Evolutionary conservation across 2,329 filamentous ascomycete species (phyloP).

Genomic region (Fusarium sp.): DNA sequence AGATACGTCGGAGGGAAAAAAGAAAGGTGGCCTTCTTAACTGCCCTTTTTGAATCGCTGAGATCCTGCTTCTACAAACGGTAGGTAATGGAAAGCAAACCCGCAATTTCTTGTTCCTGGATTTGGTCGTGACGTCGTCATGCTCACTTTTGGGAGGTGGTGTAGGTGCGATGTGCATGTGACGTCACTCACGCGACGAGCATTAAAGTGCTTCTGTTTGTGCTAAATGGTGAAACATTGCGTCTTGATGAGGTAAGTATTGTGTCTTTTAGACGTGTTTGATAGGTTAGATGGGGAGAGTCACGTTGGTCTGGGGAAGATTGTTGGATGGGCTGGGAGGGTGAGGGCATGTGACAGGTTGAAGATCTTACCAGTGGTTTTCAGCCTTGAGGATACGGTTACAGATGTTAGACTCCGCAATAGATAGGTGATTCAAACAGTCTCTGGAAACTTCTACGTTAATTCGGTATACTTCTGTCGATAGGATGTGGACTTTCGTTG

Average conservation of each 20-base stretch:
- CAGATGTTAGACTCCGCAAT: too few species aligned
- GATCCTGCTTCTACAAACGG: background rate
- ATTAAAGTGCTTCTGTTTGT: background rate
- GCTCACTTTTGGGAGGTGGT: conserved; percentile 28
- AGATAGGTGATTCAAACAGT: too few species aligned
- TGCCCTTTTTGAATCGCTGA: conserved; percentile 6
- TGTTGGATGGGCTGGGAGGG: background rate
- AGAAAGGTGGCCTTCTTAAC: background rate
- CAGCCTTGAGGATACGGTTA: background rate
- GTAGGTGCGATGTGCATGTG: conserved; percentile 41
- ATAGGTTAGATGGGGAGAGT: background rate
- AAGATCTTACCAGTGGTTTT: background rate
- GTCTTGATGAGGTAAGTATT: conserved; percentile 35
- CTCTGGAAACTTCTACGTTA: too few species aligned
- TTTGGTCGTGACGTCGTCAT: conserved; percentile 50
- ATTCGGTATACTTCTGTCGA: too few species aligned
- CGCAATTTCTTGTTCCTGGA: conserved; percentile 24
- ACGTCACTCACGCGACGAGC: conserved; percentile 47
- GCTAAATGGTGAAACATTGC: conserved; percentile 28
- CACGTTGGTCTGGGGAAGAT: conserved; percentile 5
- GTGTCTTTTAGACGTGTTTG: conserved; percentile 6
- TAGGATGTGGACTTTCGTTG: too few species aligned
- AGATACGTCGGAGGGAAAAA: background rate
- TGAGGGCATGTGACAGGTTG: conserved; percentile 9
- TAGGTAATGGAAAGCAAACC: background rate